A percentile compares a stretch with the other conserved stretches of the same genome.
phyloP scores from a whole-genome alignment of 305 asterid genomes.

The Fraxinus dipetala region DNA sequence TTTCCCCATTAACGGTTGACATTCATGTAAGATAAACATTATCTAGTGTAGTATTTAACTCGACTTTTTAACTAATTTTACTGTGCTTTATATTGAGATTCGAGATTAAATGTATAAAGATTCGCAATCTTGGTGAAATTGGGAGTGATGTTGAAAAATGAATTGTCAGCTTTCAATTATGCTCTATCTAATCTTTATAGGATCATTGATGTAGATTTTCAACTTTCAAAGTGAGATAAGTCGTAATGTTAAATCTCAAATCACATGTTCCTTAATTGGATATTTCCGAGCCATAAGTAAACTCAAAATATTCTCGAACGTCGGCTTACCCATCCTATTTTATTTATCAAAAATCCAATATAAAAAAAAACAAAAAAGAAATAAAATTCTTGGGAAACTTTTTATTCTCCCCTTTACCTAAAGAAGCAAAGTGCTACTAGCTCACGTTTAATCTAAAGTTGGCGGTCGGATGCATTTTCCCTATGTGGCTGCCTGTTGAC shows the following conservation, averaged over 20 bases:
- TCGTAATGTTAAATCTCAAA: neutral
- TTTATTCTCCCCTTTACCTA: neutral
- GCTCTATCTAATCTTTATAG: neutral
- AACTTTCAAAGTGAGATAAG: neutral
- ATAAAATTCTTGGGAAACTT: neutral
- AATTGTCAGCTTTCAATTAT: neutral
- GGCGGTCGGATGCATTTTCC: conserved; percentile 26
- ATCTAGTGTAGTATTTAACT: neutral
- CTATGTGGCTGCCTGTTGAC: conserved; percentile 21
- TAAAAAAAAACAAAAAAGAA: neutral
- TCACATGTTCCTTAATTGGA: neutral
- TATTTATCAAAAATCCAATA: neutral
- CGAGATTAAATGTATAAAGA: neutral
- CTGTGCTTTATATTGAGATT: neutral
- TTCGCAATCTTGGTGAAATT: neutral
- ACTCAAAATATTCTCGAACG: neutral
- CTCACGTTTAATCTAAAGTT: conserved; percentile 24
- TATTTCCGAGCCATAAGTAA: neutral
- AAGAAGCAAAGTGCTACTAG: conserved; percentile 33
- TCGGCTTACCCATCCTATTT: neutral
- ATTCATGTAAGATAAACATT: neutral
- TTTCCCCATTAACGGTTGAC: neutral
- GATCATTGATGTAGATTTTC: neutral
- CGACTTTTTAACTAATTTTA: neutral
- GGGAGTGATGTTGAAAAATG: neutral